phyloP scores from a whole-genome alignment of 2,329 filamentous ascomycete species.

The Aspergillus hortae region DNA sequence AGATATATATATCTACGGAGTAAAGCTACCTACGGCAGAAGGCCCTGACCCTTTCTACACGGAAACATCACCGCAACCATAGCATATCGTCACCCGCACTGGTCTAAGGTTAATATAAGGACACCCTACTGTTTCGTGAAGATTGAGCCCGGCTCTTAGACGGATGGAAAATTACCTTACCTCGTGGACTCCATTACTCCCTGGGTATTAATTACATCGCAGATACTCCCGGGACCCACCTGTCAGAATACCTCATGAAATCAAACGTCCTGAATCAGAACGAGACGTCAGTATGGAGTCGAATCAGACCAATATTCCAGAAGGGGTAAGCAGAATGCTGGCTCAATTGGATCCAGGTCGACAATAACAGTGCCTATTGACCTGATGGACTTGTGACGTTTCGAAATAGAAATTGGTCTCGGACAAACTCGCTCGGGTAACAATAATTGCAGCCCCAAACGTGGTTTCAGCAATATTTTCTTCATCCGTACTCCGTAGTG shows the following conservation, averaged over 20 bases:
- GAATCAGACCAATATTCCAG: background rate
- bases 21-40: no score
- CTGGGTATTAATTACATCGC: background rate
- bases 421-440: background rate
- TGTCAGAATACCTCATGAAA: background rate
- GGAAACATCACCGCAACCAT: background rate
- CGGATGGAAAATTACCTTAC: background rate
- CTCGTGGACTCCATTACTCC: background rate
- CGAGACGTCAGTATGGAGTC: background rate
- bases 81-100: background rate
- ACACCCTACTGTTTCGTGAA: background rate
- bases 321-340: background rate
- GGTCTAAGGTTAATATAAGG: background rate
- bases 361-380: no score
- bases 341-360: background rate
- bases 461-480: constrained; percentile 9
- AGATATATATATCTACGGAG: no score
- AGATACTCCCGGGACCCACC: background rate
- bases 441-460: background rate
- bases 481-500: background rate
- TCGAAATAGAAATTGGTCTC: background rate
- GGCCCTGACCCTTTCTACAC: background rate
- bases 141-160: background rate
- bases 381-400: no score
- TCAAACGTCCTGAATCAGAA: background rate